A percentile compares a stretch with the other conserved stretches of the same genome.
phyloP scores from a whole-genome alignment of 495 filamentous ascomycete species.

The Lasiosphaeria hispida region DNA sequence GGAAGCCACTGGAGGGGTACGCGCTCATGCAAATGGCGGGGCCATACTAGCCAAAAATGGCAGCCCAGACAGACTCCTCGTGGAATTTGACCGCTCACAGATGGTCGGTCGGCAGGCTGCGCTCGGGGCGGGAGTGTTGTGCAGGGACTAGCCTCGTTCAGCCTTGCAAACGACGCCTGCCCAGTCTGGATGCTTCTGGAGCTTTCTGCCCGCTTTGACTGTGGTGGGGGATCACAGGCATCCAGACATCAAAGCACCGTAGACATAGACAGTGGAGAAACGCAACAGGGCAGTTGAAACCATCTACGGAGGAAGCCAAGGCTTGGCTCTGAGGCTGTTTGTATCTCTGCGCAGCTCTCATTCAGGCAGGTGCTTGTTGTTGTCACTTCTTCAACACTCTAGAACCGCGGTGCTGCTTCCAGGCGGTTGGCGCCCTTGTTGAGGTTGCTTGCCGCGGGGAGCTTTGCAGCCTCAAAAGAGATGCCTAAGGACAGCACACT shows the following conservation, averaged over 20 bases:
- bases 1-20: too few species aligned
- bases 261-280: too few species aligned
- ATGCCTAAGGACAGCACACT: conserved; percentile 16
- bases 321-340: too few species aligned
- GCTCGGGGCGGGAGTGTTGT: background rate
- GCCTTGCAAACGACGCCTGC: conserved; percentile 21
- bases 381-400: background rate
- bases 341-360: too few species aligned
- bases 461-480: conserved; percentile 28
- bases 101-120: background rate
- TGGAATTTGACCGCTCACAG: too few species aligned
- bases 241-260: background rate
- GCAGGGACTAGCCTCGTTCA: conserved; percentile 32
- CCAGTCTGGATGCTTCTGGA: conserved; percentile 19
- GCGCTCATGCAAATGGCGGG: too few species aligned
- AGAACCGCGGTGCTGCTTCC: too few species aligned
- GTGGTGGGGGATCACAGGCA: background rate
- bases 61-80: too few species aligned
- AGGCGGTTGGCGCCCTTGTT: background rate
- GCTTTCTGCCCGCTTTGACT: conserved; percentile 14
- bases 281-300: too few species aligned
- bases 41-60: too few species aligned
- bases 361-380: too few species aligned
- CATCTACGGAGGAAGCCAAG: too few species aligned
- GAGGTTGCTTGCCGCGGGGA: background rate